A percentile compares a stretch with the other conserved stretches of the same genome.
phyloP scores from a whole-genome alignment of 2,329 filamentous ascomycete species.

The Gnomoniopsis smithogilvyi region DNA sequence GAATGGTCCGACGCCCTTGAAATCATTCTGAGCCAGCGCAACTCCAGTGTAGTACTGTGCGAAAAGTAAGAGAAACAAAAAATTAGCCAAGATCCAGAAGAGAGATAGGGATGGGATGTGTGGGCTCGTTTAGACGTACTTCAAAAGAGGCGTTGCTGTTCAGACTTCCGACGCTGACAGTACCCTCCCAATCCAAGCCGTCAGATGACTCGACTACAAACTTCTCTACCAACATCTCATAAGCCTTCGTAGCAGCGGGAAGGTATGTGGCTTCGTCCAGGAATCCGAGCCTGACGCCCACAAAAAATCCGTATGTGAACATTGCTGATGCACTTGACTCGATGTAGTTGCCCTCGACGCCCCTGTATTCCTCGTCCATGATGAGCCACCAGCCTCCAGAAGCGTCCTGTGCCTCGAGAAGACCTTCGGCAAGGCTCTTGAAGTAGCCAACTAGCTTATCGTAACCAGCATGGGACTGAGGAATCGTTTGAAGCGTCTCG shows the following conservation, averaged over 20 bases:
- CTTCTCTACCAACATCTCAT: slow-evolving; percentile 35
- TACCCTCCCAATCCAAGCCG: slow-evolving; percentile 42
- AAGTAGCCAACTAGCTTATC: slow-evolving; percentile 6
- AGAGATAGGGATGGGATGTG: too few relatives aligned
- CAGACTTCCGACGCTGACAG: slow-evolving; percentile 44
- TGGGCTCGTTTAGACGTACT: slow-evolving; percentile 26
- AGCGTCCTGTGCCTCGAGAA: slow-evolving; percentile 9
- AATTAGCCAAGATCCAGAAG: neutral
- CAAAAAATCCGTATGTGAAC: slow-evolving; percentile 39
- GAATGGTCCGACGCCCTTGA: slow-evolving; percentile 30
- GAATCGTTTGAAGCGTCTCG: slow-evolving; percentile 12
- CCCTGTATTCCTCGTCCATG: slow-evolving; percentile 36
- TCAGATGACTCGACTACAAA: slow-evolving; percentile 40
- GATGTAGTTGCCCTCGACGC: slow-evolving; percentile 40
- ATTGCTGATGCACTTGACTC: slow-evolving; percentile 43
- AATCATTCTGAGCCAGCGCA: slow-evolving; percentile 28
- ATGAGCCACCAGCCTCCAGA: slow-evolving; percentile 31
- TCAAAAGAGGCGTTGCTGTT: slow-evolving; percentile 41
- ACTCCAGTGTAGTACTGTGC: slow-evolving; percentile 34
- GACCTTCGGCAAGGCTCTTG: slow-evolving; percentile 4
- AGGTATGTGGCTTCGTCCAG: slow-evolving; percentile 25
- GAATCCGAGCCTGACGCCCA: slow-evolving; percentile 33
- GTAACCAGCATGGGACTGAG: slow-evolving; percentile 6
- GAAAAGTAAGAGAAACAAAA: too few relatives aligned
- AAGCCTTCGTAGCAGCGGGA: slow-evolving; percentile 33